Evolutionary conservation across 2,329 filamentous ascomycete species (phyloP).

Genomic region (Byssothecium circinans): DNA sequence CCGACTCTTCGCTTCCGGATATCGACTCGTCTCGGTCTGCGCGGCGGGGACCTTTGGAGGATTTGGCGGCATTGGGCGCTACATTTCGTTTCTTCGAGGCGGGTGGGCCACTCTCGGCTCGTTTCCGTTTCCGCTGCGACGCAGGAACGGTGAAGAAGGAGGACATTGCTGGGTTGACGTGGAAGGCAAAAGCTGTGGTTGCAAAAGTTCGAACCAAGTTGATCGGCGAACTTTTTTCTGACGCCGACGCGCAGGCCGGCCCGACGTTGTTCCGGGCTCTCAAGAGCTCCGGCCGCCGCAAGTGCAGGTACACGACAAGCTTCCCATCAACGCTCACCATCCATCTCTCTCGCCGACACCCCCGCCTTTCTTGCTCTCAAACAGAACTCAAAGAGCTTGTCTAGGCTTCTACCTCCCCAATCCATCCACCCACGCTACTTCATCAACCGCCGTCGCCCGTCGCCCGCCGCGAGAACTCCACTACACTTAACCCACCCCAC

Average conservation of each 20-base stretch:
- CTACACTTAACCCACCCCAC: constrained; percentile 9
- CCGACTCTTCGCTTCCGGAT: constrained; percentile 77
- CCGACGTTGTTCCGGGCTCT: constrained; percentile 21
- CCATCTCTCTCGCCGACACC: background rate
- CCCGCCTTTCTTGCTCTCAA: too few species aligned
- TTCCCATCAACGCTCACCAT: background rate
- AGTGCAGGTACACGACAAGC: too few species aligned
- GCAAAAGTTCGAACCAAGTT: constrained; percentile 14
- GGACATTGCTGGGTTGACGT: too few species aligned
- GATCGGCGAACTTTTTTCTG: constrained; percentile 36
- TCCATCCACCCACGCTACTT: too few species aligned
- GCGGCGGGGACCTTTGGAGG: constrained; percentile 49
- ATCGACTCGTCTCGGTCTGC: constrained; percentile 74
- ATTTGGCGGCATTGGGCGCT: constrained; percentile 48
- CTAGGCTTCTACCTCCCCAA: too few species aligned
- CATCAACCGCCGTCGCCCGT: background rate
- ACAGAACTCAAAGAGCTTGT: too few species aligned
- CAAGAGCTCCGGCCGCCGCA: constrained; percentile 20
- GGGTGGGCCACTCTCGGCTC: constrained; percentile 54
- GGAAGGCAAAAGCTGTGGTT: too few species aligned
- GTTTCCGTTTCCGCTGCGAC: constrained; percentile 88
- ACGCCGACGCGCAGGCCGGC: constrained; percentile 22
- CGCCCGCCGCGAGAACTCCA: background rate
- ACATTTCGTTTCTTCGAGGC: constrained; percentile 63
- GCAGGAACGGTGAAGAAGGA: constrained; percentile 93